phyloP scores from a whole-genome alignment of 768 basidiomycete genomes.

The Butyriboletus loyo region DNA sequence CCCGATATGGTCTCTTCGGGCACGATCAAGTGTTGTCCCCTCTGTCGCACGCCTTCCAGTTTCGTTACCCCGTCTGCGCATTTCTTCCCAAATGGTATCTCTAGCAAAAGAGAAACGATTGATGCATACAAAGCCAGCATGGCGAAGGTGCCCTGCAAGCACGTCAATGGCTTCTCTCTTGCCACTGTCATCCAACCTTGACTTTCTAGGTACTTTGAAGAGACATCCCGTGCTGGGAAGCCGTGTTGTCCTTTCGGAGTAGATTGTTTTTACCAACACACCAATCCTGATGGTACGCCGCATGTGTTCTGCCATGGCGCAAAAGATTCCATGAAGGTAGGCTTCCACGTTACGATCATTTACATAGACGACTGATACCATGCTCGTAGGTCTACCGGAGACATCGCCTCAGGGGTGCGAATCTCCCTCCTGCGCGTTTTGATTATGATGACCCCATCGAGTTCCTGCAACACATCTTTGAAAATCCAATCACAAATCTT shows the following conservation, averaged over 20 bases:
- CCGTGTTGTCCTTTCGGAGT: constrained; percentile 75
- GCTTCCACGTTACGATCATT: constrained; percentile 33
- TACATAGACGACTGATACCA: constrained; percentile 5
- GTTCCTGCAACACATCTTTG: constrained; percentile 49
- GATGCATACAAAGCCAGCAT: constrained; percentile 71
- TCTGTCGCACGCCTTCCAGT: constrained; percentile 64
- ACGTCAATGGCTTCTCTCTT: constrained; percentile 18
- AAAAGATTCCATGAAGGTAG: constrained; percentile 51
- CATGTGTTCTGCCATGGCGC: constrained; percentile 55
- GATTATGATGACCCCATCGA: constrained; percentile 34
- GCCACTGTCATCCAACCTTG: neutral
- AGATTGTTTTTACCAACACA: constrained; percentile 80
- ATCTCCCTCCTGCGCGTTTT: constrained; percentile 26
- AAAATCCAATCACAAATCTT: constrained; percentile 43
- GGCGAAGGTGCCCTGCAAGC: constrained; percentile 68
- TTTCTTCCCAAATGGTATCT: constrained; percentile 54
- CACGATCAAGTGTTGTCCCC: constrained; percentile 73
- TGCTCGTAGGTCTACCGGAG: constrained; percentile 25
- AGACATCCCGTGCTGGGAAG: constrained; percentile 41
- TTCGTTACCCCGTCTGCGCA: constrained; percentile 74
- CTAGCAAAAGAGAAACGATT: constrained; percentile 49
- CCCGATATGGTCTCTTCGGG: constrained; percentile 51
- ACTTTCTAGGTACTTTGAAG: constrained; percentile 55
- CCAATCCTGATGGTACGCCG: constrained; percentile 61
- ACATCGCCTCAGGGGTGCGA: constrained; percentile 18